These are phyloP conservation scores for Laetiporus sulphureus DNA, from an alignment of 1,284 basidiomycete species.

Conservation along the genomic window DNA sequence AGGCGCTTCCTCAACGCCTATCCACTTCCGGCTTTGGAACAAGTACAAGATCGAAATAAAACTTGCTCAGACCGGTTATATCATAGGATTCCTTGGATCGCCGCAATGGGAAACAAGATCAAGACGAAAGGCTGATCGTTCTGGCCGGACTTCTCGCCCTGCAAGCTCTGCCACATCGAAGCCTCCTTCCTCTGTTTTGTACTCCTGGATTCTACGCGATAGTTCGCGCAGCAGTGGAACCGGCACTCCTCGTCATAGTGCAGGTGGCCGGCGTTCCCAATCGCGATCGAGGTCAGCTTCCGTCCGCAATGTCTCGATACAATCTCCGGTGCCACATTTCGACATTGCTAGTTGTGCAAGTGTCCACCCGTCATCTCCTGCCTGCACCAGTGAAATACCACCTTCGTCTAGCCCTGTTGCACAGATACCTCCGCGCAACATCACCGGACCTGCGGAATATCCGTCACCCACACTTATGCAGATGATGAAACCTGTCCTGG, in stretches of 20 bases:
- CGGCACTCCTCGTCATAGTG: constrained; percentile 4
- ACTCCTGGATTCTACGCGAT: constrained; percentile 3
- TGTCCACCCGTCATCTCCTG: constrained; percentile 17
- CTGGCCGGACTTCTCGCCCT: neutral
- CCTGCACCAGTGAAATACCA: constrained; percentile 7
- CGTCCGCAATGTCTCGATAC: constrained; percentile 9
- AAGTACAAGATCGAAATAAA: constrained; percentile 1
- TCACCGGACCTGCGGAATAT: neutral
- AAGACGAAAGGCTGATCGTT: constrained; percentile 7
- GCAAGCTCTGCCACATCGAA: constrained; percentile 1
- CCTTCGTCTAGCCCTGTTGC: constrained; percentile 4
- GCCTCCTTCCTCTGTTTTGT: constrained; percentile 5
- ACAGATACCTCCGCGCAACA: neutral
- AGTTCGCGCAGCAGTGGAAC: constrained; percentile 8
- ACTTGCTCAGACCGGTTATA: constrained; percentile 11
- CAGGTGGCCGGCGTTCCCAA: constrained; percentile 5
- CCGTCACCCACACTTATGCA: constrained; percentile 19
- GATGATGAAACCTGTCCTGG: constrained; percentile 20
- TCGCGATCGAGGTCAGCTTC: constrained; percentile 10
- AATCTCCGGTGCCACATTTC: neutral
- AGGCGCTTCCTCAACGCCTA: neutral
- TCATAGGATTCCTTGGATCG: constrained; percentile 18
- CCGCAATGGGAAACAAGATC: constrained; percentile 19
- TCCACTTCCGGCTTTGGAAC: neutral
- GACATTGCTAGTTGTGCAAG: constrained; percentile 16